Evolutionary conservation across 345 rosid species (phyloP), one percentile per base, ranked within the genome.

Genomic region (Arabidopsis thaliana): DNA sequence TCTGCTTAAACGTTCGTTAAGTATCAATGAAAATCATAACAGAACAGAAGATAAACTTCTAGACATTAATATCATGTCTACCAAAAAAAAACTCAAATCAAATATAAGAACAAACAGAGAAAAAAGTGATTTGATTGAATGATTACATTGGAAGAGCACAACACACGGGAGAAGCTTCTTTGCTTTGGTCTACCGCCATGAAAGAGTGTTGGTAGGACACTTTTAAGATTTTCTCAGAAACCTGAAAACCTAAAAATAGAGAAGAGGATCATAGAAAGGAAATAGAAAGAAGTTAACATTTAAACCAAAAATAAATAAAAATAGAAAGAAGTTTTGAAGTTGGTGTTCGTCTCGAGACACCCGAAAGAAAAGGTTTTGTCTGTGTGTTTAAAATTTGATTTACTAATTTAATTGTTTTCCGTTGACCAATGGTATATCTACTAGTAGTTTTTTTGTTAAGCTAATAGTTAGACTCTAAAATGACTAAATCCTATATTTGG

Each of bases 291-390:
- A 41, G 23, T 59, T 40, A 28, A 28, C 32, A 28, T 2, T 2
- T 2, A 28, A 28, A 28, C 3, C 32, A 3, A 28, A 28, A 28
- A 28, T 2, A 28, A 28, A 28, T 28, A 28, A 28, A 49, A 59
- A 67, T 11, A 50, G 36, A 59, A 37, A 14, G 44, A 50, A 41
- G 23, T 59, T 40, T 67, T 40, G 40, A 53, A 52, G 0, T 52
- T n/a, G 37, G 56, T n/a, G 69, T 33, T 76, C 24, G 69, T 68
- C 79, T 76, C 79, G 79, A 69, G 79, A 42, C 73, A 76, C 41
- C 74, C 55, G 50, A 69, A 69, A 76, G 57, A 61, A 76, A 76
- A 61, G 69, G 63, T 76, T 65, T 68, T 69, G 79, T 51, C 48
- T 75, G 48, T 49, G 37, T 65, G 76, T 71, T 69, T 44, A 1